These are phyloP conservation scores for Musa schizocarpa DNA, from an alignment of 176 grass and related monocot species.

Conservation along the genomic window DNA sequence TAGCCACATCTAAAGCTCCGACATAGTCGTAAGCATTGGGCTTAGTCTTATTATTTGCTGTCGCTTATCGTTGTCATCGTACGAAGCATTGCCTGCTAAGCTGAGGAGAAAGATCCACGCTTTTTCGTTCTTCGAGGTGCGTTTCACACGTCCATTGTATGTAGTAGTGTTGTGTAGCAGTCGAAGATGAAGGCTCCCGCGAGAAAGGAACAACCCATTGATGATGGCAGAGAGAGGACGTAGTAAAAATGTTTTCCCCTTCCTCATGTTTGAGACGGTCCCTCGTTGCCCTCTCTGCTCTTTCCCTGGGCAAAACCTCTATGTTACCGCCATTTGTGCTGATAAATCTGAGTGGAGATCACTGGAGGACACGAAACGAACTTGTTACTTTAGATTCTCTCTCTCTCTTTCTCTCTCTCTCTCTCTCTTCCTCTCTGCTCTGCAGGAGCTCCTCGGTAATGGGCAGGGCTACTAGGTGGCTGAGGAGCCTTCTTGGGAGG, in stretches of 20 bases:
- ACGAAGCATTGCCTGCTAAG: background rate
- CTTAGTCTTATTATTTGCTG: background rate
- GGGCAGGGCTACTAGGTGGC: conserved; percentile 12
- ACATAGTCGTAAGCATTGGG: background rate
- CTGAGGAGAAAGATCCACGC: conserved; percentile 3
- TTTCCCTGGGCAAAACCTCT: background rate
- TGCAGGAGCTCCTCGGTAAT: background rate
- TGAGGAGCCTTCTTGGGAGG: conserved; percentile 2
- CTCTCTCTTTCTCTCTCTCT: background rate
- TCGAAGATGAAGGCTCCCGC: background rate
- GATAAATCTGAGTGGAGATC: conserved; percentile 3
- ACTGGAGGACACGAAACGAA: conserved; percentile 11
- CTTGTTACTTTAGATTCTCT: background rate
- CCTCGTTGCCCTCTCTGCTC: background rate
- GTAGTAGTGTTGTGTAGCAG: background rate
- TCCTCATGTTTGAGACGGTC: background rate
- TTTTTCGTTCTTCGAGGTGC: conserved; percentile 17
- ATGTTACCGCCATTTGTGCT: background rate
- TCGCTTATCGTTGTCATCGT: background rate
- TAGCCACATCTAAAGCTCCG: background rate
- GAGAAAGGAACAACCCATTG: background rate
- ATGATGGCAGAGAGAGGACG: background rate
- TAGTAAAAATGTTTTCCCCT: background rate
- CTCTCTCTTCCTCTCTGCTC: background rate
- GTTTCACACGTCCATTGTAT: background rate